Evolutionary conservation across 208 protist genomes (phyloP).

Genomic region (Leishmania lainsoni): DNA sequence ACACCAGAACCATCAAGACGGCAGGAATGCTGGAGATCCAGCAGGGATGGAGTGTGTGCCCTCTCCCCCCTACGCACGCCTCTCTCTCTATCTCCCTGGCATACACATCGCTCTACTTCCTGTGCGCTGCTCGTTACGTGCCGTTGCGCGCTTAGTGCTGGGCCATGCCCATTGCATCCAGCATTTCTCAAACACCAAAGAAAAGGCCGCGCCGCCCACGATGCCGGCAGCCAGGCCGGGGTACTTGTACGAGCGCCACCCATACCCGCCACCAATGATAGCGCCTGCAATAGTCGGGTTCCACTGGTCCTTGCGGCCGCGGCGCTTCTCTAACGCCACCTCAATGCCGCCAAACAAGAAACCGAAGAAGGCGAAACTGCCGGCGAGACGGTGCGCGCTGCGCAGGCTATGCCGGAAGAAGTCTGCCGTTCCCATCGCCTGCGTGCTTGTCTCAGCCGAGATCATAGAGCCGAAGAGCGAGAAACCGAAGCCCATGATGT

Average conservation of each 20-base stretch:
- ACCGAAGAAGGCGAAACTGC: slow-evolving; percentile 86
- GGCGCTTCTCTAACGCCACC: slow-evolving; percentile 91
- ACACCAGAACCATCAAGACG: background rate
- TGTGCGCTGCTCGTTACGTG: background rate
- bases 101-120: background rate
- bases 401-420: slow-evolving; percentile 85
- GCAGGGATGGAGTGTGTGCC: background rate
- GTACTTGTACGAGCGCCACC: slow-evolving; percentile 80
- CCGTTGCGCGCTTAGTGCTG: slow-evolving; percentile 45
- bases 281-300: slow-evolving; percentile 82
- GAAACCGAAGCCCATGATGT: slow-evolving; percentile 89
- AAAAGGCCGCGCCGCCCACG: slow-evolving; percentile 68
- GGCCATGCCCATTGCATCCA: slow-evolving; percentile 72
- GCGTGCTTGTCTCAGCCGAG: slow-evolving; percentile 78
- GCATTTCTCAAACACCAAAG: slow-evolving; percentile 82
- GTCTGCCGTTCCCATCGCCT: slow-evolving; percentile 88
- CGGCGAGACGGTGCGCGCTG: slow-evolving; percentile 60
- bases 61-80: background rate
- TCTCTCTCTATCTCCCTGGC: background rate
- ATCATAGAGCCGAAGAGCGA: slow-evolving; percentile 91
- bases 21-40: background rate
- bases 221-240: slow-evolving; percentile 73
- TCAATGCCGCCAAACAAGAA: slow-evolving; percentile 91
- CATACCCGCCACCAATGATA: slow-evolving; percentile 77
- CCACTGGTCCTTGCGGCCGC: slow-evolving; percentile 84